phyloP scores from a whole-genome alignment of 2,329 filamentous ascomycete genomes.

The Cercospora zeae-maydis region DNA sequence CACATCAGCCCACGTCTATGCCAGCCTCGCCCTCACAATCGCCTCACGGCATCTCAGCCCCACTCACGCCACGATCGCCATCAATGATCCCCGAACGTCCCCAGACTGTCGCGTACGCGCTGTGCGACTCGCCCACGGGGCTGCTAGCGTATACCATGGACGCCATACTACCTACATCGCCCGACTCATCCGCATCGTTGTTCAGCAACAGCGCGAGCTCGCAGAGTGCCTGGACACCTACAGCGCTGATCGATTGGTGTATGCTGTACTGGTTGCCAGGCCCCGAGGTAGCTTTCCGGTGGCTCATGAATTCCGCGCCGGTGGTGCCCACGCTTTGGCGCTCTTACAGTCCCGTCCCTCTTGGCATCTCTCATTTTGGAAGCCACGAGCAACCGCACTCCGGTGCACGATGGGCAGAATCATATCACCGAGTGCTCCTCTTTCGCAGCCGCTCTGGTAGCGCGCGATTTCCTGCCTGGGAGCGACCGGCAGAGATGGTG shows the following conservation, averaged over 20 bases:
- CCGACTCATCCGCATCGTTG: not conserved
- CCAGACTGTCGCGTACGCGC: conserved; percentile 57
- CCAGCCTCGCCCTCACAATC: conserved; percentile 2
- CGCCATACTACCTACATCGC: conserved; percentile 18
- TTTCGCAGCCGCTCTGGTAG: conserved; percentile 35
- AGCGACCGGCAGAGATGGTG: conserved; percentile 41
- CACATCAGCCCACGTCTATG: conserved; percentile 12
- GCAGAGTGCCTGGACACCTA: conserved; percentile 35
- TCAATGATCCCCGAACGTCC: conserved; percentile 36
- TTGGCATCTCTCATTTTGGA: conserved; percentile 43
- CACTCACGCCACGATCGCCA: conserved; percentile 19
- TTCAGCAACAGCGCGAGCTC: not conserved
- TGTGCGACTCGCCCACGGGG: conserved; percentile 61
- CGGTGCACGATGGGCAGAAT: conserved; percentile 40
- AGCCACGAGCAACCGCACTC: conserved; percentile 16
- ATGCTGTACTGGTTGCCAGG: conserved; percentile 65
- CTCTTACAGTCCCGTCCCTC: conserved; percentile 33
- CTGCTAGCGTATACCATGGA: conserved; percentile 54
- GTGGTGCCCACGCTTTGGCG: conserved; percentile 29
- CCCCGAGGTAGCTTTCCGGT: conserved; percentile 58
- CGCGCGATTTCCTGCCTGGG: conserved; percentile 39
- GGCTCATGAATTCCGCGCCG: conserved; percentile 39
- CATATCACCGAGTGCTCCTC: conserved; percentile 39
- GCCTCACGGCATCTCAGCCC: conserved; percentile 15
- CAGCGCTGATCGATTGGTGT: conserved; percentile 58